Conservation (phyloP, 1,139 yeast species). For the Blastobotrys aristatus region DNA sequence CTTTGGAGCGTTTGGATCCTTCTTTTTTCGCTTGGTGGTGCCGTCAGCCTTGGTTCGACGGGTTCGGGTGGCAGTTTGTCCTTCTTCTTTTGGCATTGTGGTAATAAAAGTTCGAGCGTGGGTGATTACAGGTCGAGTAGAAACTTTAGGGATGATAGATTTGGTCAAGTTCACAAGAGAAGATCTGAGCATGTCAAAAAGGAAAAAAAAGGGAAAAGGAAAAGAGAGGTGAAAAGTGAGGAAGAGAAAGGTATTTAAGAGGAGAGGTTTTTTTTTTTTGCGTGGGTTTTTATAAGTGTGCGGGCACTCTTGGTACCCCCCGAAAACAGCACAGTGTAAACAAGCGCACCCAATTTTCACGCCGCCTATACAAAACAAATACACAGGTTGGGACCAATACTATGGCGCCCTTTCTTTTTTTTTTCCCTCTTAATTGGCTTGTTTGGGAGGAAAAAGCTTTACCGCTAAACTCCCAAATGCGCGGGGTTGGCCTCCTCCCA, state of each 20-base stretch:
- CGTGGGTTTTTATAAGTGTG: too few species aligned
- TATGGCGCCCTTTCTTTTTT: too few species aligned
- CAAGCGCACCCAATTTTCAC: too few species aligned
- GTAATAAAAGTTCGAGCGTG: neutral
- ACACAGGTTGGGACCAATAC: too few species aligned
- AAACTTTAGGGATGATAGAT: neutral
- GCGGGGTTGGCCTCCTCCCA: too few species aligned
- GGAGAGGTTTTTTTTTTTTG: neutral
- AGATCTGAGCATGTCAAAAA: slow-evolving; percentile 2
- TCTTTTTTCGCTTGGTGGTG: slow-evolving; percentile 20
- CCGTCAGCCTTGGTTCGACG: slow-evolving; percentile 13
- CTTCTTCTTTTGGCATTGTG: slow-evolving; percentile 10
- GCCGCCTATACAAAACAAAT: too few species aligned
- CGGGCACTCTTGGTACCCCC: too few species aligned
- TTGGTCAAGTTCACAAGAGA: neutral
- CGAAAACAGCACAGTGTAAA: too few species aligned
- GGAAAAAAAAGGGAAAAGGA: neutral
- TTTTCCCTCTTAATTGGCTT: too few species aligned
- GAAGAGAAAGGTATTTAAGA: neutral
- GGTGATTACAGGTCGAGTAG: neutral
- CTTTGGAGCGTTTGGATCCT: slow-evolving; percentile 96
- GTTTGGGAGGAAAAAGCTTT: too few species aligned
- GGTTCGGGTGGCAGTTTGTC: slow-evolving; percentile 4
- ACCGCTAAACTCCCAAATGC: too few species aligned
- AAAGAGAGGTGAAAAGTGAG: neutral